A percentile compares a stretch with the other conserved stretches of the same genome.
Evolutionary conservation across 352 stramenopile species (phyloP).

Genomic region (Phytophthora fragariaefolia): DNA sequence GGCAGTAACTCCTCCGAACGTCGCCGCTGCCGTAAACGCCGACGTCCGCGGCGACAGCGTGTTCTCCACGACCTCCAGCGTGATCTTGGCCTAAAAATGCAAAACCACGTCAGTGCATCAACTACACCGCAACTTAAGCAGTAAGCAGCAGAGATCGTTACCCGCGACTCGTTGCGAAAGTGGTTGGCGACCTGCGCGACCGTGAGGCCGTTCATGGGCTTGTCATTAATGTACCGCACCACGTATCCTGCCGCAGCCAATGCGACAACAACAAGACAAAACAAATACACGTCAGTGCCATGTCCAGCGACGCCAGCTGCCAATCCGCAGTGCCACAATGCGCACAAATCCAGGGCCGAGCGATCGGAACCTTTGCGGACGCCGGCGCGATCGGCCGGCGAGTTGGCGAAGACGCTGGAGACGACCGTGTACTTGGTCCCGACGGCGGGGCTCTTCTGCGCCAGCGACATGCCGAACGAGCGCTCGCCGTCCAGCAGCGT

Average conservation of each 20-base stretch:
- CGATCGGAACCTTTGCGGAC: conserved; percentile 50
- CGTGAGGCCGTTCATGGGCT: conserved; percentile 35
- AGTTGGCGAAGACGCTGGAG: conserved; percentile 64
- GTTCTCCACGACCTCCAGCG: conserved; percentile 32
- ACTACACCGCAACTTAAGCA: background rate
- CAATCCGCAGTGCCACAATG: background rate
- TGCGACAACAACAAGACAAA: background rate
- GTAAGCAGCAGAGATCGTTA: background rate
- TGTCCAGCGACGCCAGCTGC: background rate
- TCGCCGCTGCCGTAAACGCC: conserved; percentile 12
- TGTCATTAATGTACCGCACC: conserved; percentile 48
- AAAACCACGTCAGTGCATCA: conserved; percentile 6
- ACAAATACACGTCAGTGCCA: too few species aligned
- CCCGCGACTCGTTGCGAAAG: conserved; percentile 52
- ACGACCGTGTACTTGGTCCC: conserved; percentile 50
- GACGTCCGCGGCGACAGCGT: background rate
- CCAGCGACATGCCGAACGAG: conserved; percentile 78
- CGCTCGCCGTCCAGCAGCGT: conserved; percentile 51
- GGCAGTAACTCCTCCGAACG: conserved; percentile 2
- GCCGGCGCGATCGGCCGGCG: conserved; percentile 59
- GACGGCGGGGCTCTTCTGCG: conserved; percentile 33
- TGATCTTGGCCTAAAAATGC: conserved; percentile 31
- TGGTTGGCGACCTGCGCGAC: conserved; percentile 51
- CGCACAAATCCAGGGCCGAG: conserved; percentile 9
- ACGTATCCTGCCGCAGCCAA: conserved; percentile 43